Conservation (phyloP, 2,329 filamentous ascomycete species). For the Colletotrichum theobromicola region DNA sequence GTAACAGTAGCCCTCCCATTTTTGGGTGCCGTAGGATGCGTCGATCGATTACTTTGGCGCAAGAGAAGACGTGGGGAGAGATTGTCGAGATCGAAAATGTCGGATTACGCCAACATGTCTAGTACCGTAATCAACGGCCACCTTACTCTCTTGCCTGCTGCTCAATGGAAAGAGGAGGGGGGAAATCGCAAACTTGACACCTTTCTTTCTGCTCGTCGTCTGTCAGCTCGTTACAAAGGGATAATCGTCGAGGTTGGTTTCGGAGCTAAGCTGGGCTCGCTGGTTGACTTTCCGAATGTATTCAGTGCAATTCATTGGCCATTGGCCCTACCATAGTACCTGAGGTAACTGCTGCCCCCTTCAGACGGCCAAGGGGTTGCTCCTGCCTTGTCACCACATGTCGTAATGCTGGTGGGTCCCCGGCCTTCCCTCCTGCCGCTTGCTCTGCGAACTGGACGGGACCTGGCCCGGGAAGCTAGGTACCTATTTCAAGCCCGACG, state of each 20-base stretch:
- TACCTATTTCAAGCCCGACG: neutral
- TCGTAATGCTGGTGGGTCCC: slow-evolving; percentile 16
- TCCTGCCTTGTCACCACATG: slow-evolving; percentile 14
- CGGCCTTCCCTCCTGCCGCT: neutral
- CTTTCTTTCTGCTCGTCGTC: neutral
- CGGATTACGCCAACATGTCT: slow-evolving; percentile 16
- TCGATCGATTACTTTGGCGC: neutral
- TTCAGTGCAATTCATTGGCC: slow-evolving; percentile 2
- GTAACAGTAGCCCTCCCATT: slow-evolving; percentile 45
- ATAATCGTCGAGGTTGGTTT: slow-evolving; percentile 18
- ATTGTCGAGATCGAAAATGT: neutral
- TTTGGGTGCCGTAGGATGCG: slow-evolving; percentile 13
- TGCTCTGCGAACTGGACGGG: neutral
- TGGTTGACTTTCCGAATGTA: neutral
- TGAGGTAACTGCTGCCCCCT: neutral
- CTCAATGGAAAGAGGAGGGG: neutral
- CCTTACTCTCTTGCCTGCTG: neutral
- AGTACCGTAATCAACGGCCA: neutral
- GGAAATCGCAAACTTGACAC: neutral
- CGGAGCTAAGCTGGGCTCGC: slow-evolving; percentile 4
- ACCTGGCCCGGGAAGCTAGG: neutral
- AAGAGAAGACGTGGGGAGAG: neutral
- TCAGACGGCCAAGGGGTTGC: neutral
- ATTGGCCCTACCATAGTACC: neutral
- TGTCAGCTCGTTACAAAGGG: slow-evolving; percentile 11